Conservation (phyloP, 306 rosid genomes). For the Macrotyloma uniflorum region DNA sequence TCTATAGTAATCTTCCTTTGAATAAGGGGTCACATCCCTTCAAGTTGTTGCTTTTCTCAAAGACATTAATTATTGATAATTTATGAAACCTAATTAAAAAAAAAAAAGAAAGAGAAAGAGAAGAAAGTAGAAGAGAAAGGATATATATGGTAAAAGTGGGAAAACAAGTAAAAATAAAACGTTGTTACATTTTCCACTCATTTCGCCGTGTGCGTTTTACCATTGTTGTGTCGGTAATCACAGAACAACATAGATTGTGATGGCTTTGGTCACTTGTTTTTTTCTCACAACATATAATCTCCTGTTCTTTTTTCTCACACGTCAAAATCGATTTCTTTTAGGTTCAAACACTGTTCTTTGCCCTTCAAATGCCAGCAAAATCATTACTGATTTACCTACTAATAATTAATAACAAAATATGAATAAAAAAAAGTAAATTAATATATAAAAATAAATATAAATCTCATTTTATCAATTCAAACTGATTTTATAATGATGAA, state of each 20-base stretch:
- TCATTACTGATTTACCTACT: no score
- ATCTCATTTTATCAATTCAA: no score
- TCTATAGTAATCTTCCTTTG: background rate
- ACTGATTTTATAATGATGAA: no score
- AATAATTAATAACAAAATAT: no score
- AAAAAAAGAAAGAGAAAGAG: background rate
- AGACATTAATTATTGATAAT: background rate
- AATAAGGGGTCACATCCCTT: background rate
- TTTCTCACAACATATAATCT: no score
- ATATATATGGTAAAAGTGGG: no score
- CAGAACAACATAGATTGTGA: background rate
- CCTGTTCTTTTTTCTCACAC: no score
- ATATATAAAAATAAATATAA: no score
- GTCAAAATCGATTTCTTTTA: background rate
- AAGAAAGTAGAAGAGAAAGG: no score
- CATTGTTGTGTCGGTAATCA: background rate
- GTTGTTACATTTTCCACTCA: slow-evolving; percentile 17
- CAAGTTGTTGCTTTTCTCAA: background rate
- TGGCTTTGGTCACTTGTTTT: background rate
- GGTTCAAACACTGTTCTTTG: slow-evolving; percentile 13
- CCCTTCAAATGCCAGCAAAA: slow-evolving; percentile 9
- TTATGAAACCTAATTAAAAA: background rate
- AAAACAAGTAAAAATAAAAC: no score
- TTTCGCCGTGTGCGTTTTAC: slow-evolving; percentile 15
- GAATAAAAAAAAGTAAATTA: no score